Conservation (phyloP, 352 stramenopile species). For the Phytopythium chamaehyphon region DNA sequence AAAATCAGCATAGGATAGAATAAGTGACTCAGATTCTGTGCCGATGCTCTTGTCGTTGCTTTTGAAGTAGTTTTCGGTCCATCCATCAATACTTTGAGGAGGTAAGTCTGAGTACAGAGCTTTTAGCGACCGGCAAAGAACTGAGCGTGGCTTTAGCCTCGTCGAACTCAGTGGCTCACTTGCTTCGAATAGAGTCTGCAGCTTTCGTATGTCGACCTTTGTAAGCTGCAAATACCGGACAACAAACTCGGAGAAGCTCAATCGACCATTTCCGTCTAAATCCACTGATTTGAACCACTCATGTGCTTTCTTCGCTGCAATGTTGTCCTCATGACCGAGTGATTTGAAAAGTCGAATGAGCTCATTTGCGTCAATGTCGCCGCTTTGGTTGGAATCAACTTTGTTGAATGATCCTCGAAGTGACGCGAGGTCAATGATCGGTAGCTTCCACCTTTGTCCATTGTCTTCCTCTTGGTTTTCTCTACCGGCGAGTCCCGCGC, state of each 20-base stretch:
- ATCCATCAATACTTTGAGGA: constrained; percentile 22
- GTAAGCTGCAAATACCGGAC: constrained; percentile 52
- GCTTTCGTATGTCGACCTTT: constrained; percentile 22
- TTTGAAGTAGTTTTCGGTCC: constrained; percentile 24
- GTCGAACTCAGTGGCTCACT: constrained; percentile 30
- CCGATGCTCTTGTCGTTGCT: constrained; percentile 4
- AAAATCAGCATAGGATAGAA: constrained; percentile 55
- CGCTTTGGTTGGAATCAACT: constrained; percentile 29
- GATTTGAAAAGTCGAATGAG: constrained; percentile 26
- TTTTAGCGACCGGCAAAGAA: constrained; percentile 22
- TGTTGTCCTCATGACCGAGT: constrained; percentile 22
- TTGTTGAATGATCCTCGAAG: constrained; percentile 38
- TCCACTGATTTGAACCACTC: constrained; percentile 39
- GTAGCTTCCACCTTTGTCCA: constrained; percentile 12
- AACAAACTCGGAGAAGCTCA: constrained; percentile 68
- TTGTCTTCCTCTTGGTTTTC: not conserved
- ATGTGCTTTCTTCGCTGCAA: constrained; percentile 11
- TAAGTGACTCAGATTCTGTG: constrained; percentile 2
- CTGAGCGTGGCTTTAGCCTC: constrained; percentile 23
- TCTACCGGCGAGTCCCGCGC: constrained; percentile 1
- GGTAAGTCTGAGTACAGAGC: constrained; percentile 23
- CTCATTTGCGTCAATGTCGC: constrained; percentile 31
- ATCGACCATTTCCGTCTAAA: constrained; percentile 17
- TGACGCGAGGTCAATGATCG: constrained; percentile 30
- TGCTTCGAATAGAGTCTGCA: constrained; percentile 35